Base-by-base conservation (phyloP, 78 protist species). In the Dictyostelium intermedium region DNA sequence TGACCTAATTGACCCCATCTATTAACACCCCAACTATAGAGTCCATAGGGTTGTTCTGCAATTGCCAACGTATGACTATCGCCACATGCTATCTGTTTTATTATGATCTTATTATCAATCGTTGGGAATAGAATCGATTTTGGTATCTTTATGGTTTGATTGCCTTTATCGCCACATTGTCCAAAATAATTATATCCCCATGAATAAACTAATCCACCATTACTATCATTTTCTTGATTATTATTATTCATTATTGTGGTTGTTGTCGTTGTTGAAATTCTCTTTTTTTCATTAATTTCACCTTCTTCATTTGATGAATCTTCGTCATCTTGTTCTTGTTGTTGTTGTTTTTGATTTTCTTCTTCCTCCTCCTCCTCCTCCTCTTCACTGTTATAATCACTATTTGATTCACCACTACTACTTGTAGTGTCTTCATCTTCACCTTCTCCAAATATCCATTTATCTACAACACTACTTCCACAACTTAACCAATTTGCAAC, bases 401-500 rank as follows among this genome's bases (percentile, higher is more conserved):
- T 41, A 37, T 70, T 60, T 32, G 81, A 60, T 47, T 80, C 94
- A 16, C 35, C 66, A 32, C 80, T 56, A 43, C 83, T 81, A 30
- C 79, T 53, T 8, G 84, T 45, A 0, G 41, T 61, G 27, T 25
- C 50, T 20, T 87, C 82, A 70, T 80, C 94, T 34, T 89, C 87
- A 5, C 87, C 87, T 34, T 89, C 94, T 11, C 94, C 94, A 69
- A 89, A 89, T 35, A 89, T 79, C 94, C 94, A 89, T 50, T 50
- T 37, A 63, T 89, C 94, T 8, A 80, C 87, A 23, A 35, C 60
- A 14, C 63, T 63, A 23, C 63, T 25, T 14, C 94, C 87, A 80
- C 94, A 89, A 41, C 81, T 69, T n/a, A 89, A 69, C 94, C 94
- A 89, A 43, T 89, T 60, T 45, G 94, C 74, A 35, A 89, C 94